Evolutionary conservation across 768 basidiomycete species (phyloP).

Genomic region (Thelephora ganbajun): DNA sequence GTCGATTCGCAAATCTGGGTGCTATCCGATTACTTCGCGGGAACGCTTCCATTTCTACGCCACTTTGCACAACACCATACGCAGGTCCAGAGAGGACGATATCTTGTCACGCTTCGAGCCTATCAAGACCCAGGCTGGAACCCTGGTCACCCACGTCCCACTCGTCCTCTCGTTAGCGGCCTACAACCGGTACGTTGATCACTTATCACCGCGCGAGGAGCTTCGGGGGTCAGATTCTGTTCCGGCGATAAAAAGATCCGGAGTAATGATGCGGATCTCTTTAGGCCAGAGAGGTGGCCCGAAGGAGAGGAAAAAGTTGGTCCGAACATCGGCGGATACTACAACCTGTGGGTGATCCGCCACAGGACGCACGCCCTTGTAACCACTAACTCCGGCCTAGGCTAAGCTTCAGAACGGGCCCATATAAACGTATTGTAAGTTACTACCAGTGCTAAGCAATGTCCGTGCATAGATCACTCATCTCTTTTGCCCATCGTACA

Average conservation of each 20-base stretch:
- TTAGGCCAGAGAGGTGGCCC: conserved; percentile 18
- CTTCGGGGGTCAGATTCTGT: background rate
- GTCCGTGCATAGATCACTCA: too few species aligned
- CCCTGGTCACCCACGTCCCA: conserved; percentile 26
- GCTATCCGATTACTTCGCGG: conserved; percentile 6
- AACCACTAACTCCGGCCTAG: background rate
- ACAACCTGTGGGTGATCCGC: conserved; percentile 15
- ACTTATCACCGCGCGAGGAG: background rate
- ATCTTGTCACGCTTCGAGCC: conserved; percentile 45
- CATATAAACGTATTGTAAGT: conserved; percentile 12
- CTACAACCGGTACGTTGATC: conserved; percentile 32
- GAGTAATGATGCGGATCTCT: conserved; percentile 18
- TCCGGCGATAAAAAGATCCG: conserved; percentile 15
- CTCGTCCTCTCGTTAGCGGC: conserved; percentile 38
- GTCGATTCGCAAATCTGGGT: background rate
- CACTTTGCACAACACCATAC: conserved; percentile 35
- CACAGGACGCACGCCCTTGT: background rate
- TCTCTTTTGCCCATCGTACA: background rate
- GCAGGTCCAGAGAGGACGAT: conserved; percentile 37
- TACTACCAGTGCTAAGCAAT: background rate
- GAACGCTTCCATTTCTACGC: conserved; percentile 43
- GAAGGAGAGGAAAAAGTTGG: conserved; percentile 18
- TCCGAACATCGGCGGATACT: conserved; percentile 29
- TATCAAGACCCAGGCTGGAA: conserved; percentile 30
- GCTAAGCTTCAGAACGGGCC: conserved; percentile 14